These are phyloP conservation scores for Melastoma candidum DNA, from an alignment of 441 rosid genomes.

Conservation along the genomic window DNA sequence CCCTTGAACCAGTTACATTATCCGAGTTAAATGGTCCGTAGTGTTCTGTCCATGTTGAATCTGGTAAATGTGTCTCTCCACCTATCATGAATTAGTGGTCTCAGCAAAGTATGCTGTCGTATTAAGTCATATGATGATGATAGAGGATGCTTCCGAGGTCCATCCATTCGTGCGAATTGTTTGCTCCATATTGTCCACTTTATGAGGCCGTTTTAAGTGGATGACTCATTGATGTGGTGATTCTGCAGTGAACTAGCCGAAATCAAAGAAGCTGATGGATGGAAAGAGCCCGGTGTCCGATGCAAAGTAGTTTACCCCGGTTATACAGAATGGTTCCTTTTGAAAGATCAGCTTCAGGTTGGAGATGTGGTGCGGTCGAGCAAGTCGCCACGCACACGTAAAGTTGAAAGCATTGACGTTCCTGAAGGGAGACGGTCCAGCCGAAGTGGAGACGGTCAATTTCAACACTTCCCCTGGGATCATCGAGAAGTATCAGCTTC, in stretches of 20 bases:
- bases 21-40: not conserved
- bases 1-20: too few species aligned
- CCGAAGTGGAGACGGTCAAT: constrained; percentile 67
- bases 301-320: constrained; percentile 28
- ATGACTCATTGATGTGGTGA: not conserved
- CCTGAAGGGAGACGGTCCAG: constrained; percentile 73
- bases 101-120: not conserved
- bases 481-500: constrained; percentile 60
- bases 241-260: constrained; percentile 28
- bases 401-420: constrained; percentile 60
- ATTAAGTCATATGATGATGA: not conserved
- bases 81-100: too few species aligned
- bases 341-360: constrained; percentile 57
- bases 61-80: too few species aligned
- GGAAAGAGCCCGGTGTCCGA: constrained; percentile 34
- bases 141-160: not conserved
- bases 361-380: constrained; percentile 82
- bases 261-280: constrained; percentile 54
- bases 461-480: constrained; percentile 54
- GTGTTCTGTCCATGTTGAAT: not conserved
- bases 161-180: not conserved
- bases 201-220: too few species aligned
- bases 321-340: constrained; percentile 67
- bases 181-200: not conserved
- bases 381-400: constrained; percentile 47